A percentile compares a stretch with the other conserved stretches of the same genome.
Evolutionary conservation across 495 filamentous ascomycete genomes (phyloP).

Genomic region (Aspergillus incahuasiensis): DNA sequence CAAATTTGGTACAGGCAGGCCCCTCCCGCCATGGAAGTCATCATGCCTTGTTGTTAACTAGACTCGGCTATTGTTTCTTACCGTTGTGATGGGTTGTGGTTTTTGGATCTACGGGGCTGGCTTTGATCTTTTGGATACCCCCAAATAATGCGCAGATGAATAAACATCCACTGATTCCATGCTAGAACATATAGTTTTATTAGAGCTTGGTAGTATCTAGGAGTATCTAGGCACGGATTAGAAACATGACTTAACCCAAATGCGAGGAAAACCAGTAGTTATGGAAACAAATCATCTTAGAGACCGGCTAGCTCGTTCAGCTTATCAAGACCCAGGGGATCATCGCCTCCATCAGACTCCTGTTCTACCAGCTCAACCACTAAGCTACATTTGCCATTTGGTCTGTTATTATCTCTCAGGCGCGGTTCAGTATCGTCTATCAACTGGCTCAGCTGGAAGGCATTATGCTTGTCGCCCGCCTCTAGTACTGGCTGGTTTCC

Average conservation of each 20-base stretch:
- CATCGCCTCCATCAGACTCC: constrained; percentile 16
- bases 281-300: background rate
- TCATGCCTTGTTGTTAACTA: too few species aligned
- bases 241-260: background rate
- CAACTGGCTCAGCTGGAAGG: background rate
- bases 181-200: background rate
- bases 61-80: too few species aligned
- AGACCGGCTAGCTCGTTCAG: constrained; percentile 20
- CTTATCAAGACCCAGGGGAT: constrained; percentile 26
- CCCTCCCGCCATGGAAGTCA: too few species aligned
- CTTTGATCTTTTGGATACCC: background rate
- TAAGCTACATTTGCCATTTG: background rate
- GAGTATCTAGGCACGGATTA: background rate
- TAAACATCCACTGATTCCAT: background rate
- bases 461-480: background rate
- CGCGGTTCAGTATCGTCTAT: background rate
- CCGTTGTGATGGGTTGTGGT: background rate
- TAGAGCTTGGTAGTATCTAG: background rate
- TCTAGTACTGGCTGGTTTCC: background rate
- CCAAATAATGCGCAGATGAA: background rate
- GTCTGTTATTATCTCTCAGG: background rate
- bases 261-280: background rate
- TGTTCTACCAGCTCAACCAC: constrained; percentile 26
- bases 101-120: background rate
- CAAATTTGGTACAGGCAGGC: background rate